Base-by-base conservation (phyloP, 352 stramenopile genomes). In the Elongisporangium undulatum region DNA sequence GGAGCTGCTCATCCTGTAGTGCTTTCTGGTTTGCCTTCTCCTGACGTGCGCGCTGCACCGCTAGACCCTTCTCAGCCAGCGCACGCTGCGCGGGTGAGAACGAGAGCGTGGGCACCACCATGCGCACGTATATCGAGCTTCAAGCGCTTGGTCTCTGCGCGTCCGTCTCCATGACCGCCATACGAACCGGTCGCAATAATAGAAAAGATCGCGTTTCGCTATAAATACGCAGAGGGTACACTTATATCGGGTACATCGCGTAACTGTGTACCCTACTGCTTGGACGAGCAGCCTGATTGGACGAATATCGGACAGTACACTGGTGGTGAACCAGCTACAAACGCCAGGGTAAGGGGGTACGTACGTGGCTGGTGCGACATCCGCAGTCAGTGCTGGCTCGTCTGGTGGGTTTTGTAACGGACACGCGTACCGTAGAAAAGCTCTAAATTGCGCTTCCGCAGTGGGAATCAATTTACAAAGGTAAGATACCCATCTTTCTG, bases 71-170 rank as follows among this genome's bases (percentile, higher is more conserved):
- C 53, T 84, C 75, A 2, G 76, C 72, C 22, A 89, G 67, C 12
- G 56, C 62, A 12, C 77, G 77, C 59, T 87, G 75, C 57, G 79
- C 73, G 15, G 71, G 74, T 48, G 79, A 87, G 51, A 89, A 64
- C 60, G 66, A 59, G 22, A 82, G 63, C 2, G 38, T 56, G 17
- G 50, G 51, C 24, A 50, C 55, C 39, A 67, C 57, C 60, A 72
- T 71, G 20, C 45, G 20, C 48, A 20, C 48, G 48, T 49, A 16
- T 23, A 29, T 48, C 24, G 13, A 29, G 54, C 41, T 23, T 21
- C 41, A 17, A 21, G 24, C 23, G 52, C 19, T 24, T 58, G 53
- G 4, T 24, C 20, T 20, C 4, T 45, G 12, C 7, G 4, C 29
- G 54, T 24, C 10, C 22, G 54, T 60, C 52, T 48, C 49, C 24